Percentiles rank a stretch among this genome's conserved stretches.
Conservation (phyloP, 768 basidiomycete genomes). For the Lyophyllum atratum region DNA sequence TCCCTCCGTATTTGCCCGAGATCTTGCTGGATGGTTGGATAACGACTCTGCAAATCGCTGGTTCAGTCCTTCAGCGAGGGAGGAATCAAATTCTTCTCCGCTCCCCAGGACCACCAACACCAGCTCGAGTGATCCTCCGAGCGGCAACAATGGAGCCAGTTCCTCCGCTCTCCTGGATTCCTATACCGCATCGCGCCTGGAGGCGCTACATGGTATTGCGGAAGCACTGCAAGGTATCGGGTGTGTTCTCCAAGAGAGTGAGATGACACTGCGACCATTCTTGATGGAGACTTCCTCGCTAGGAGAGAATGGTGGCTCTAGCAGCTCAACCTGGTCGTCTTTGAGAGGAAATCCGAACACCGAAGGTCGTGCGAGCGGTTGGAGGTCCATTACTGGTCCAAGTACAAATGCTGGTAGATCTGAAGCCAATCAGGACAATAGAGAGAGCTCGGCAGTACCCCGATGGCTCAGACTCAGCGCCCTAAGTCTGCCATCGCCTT, state of each 20-base stretch:
- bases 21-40: background rate
- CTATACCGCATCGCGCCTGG: slow-evolving; percentile 6
- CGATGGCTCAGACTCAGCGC: slow-evolving; percentile 4
- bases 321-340: background rate
- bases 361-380: slow-evolving; percentile 4
- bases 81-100: background rate
- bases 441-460: background rate
- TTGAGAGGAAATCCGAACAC: background rate
- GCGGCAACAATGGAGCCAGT: background rate
- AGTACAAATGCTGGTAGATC: background rate
- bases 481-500: slow-evolving; percentile 2
- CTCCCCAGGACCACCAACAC: background rate
- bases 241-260: slow-evolving; percentile 13
- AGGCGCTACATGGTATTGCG: slow-evolving; percentile 9
- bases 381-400: slow-evolving; percentile 7
- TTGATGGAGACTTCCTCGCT: slow-evolving; percentile 1
- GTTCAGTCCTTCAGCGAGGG: background rate
- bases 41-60: background rate
- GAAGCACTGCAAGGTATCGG: slow-evolving; percentile 14
- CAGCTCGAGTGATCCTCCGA: background rate
- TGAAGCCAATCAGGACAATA: background rate
- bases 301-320: background rate
- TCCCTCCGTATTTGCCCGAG: slow-evolving; percentile 2
- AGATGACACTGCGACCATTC: slow-evolving; percentile 10
- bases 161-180: background rate